phyloP scores from a whole-genome alignment of 495 filamentous ascomycete species.

The Lasiosphaeria hispida region DNA sequence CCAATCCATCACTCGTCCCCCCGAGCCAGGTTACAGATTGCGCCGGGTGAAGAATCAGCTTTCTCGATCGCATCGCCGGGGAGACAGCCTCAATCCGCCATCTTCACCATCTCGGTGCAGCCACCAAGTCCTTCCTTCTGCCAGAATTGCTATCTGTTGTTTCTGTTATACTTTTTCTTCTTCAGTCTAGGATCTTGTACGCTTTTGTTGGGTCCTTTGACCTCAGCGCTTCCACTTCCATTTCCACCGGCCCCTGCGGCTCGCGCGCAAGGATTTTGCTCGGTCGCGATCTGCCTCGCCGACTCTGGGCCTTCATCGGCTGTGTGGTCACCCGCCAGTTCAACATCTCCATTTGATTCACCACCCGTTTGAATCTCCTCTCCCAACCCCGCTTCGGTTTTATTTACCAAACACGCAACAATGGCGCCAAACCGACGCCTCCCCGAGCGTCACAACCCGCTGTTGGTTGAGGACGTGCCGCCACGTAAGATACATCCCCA shows the following conservation, averaged over 20 bases:
- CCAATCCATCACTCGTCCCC: constrained; percentile 26
- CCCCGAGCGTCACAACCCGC: constrained; percentile 70
- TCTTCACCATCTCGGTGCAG: not conserved
- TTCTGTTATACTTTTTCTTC: not conserved
- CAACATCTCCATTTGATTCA: not conserved
- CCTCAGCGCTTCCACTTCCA: not conserved
- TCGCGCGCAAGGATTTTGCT: constrained; percentile 36
- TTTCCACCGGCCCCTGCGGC: constrained; percentile 12
- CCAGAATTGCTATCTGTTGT: not conserved
- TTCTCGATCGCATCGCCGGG: constrained; percentile 23
- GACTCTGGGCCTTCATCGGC: constrained; percentile 3
- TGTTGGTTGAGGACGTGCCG: constrained; percentile 70
- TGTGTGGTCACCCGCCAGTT: not conserved
- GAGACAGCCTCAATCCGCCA: constrained; percentile 1
- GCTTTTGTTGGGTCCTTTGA: not conserved
- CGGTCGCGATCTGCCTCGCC: constrained; percentile 17
- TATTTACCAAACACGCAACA: constrained; percentile 19
- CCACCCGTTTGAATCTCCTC: too few relatives aligned
- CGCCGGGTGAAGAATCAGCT: constrained; percentile 18
- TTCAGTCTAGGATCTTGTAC: not conserved
- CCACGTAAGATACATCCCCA: constrained; percentile 46
- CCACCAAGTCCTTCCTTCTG: constrained; percentile 3
- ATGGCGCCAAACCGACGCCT: constrained; percentile 63
- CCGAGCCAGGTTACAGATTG: constrained; percentile 25
- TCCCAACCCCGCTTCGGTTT: not conserved